Base-by-base conservation (phyloP, 1,284 basidiomycete genomes). In the Moniliophthora roreri region DNA sequence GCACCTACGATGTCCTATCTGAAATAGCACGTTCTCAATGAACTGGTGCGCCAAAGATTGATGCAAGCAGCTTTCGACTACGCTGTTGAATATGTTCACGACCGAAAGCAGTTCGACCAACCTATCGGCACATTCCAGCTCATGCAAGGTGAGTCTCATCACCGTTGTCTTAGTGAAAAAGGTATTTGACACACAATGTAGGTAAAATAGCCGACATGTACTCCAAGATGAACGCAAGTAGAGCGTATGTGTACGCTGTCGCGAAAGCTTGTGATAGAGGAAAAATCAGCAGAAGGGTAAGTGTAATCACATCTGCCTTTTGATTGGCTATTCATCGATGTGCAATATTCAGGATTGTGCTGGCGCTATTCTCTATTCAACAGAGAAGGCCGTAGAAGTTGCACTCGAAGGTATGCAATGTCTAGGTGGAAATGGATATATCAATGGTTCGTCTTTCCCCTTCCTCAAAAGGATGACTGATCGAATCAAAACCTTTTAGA, bases 61-160 rank as follows among this genome's bases (percentile, higher is more conserved):
- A 96, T 95, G 93, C 95, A 98, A 71, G 87, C 92, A 3, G 93
- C 95, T 1, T 95, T 97, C 65, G 92, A 97, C 70, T 81, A 89
- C 60, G 86, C 93, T 2, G 76, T 95, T 2, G 85, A 91, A 63
- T 98, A 98, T 66, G 82, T 94, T 7, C 95, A 98, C 67, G 85
- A 95, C 56, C 81, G 95, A 59, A 85, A 93, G 69, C 95, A 98
- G 66, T 98, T 98, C 63, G 91, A 87, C 38, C 81, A 85, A 62
- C 84, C 87, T 3, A 79, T 98, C 47, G 95, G 89, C n/a, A 87
- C 89, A 34, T 97, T 98, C 77, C 95, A 98, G 69, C 72, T 97
- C 51, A 95, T 98, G 87, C 95, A 98, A 82, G 95, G 92, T 82
- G 71, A 50, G 70, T 13, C 2, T 40, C 11, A 13, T 49, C 24